Evolutionary conservation across 257 asterid genomes (phyloP).

Genomic region (Coffea canephora): DNA sequence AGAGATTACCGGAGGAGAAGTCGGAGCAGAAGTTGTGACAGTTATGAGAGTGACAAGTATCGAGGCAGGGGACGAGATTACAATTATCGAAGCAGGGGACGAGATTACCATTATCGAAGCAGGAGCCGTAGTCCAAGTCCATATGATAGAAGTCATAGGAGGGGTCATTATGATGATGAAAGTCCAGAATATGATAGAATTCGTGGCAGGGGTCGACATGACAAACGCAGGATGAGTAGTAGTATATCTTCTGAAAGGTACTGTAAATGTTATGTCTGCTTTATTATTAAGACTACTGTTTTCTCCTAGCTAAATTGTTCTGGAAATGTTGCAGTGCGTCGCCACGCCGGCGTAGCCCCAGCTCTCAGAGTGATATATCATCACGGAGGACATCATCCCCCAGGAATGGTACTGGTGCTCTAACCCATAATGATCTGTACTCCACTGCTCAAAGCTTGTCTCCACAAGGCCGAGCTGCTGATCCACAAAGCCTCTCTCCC

Average conservation of each 20-base stretch:
- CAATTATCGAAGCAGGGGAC: not conserved
- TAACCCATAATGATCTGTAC: not conserved
- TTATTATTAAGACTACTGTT: not conserved
- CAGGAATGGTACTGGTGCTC: not conserved
- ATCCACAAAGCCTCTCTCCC: no score
- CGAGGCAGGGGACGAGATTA: constrained; percentile 23
- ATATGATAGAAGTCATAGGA: constrained; percentile 21
- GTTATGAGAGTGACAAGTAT: constrained; percentile 27
- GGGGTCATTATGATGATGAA: constrained; percentile 20
- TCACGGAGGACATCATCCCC: constrained; percentile 29
- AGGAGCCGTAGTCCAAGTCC: constrained; percentile 31
- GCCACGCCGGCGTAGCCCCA: constrained; percentile 21
- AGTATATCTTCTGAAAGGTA: constrained; percentile 36
- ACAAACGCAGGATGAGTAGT: constrained; percentile 15
- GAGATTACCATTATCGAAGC: constrained; percentile 17
- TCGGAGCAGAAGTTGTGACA: constrained; percentile 23
- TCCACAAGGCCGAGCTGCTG: not conserved
- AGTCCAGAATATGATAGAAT: not conserved
- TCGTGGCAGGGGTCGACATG: not conserved
- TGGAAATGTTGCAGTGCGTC: constrained; percentile 19
- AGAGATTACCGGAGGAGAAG: constrained; percentile 33
- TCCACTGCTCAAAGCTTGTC: not conserved
- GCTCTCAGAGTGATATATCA: constrained; percentile 24
- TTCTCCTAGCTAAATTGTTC: not conserved
- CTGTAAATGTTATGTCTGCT: not conserved